Conservation (phyloP, 371 early-diverging fungal genomes). For the Mucor irregularis region DNA sequence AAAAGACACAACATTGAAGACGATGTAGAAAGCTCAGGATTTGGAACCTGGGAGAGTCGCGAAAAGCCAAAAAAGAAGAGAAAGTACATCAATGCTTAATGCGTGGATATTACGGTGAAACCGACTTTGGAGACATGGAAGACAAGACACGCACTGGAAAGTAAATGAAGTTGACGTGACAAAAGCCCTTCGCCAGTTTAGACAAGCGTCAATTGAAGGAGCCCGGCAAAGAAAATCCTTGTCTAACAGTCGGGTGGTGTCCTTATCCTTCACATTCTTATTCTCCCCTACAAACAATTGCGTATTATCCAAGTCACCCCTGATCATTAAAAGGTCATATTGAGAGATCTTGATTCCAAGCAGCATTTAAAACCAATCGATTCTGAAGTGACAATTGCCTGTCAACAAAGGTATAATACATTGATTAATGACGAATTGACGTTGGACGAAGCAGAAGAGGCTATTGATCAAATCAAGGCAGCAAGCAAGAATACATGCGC, state of each 20-base stretch:
- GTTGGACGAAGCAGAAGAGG: conserved; percentile 3
- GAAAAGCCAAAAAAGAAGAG: conserved; percentile 7
- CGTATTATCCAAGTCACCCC: conserved; percentile 4
- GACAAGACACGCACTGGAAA: background rate
- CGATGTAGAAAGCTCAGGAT: conserved; percentile 1
- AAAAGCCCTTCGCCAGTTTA: background rate
- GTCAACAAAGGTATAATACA: background rate
- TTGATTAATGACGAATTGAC: background rate
- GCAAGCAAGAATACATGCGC: background rate
- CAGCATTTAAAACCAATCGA: conserved; percentile 7
- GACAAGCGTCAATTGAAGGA: conserved; percentile 5
- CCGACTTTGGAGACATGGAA: conserved; percentile 1
- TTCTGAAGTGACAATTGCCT: conserved; percentile 4
- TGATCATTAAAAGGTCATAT: conserved; percentile 3
- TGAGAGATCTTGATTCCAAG: background rate
- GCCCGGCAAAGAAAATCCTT: conserved; percentile 5
- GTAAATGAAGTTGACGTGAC: background rate
- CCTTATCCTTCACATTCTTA: conserved; percentile 7
- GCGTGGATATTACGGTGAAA: conserved; percentile 2
- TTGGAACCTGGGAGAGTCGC: background rate
- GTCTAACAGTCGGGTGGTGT: conserved; percentile 5
- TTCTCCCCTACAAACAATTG: conserved; percentile 1
- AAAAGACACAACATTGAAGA: background rate
- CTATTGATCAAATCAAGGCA: conserved; percentile 2
- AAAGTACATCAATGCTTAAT: conserved; percentile 5